Evolutionary conservation across 306 rosid genomes (phyloP).

Genomic region (Medicago ruthenica): DNA sequence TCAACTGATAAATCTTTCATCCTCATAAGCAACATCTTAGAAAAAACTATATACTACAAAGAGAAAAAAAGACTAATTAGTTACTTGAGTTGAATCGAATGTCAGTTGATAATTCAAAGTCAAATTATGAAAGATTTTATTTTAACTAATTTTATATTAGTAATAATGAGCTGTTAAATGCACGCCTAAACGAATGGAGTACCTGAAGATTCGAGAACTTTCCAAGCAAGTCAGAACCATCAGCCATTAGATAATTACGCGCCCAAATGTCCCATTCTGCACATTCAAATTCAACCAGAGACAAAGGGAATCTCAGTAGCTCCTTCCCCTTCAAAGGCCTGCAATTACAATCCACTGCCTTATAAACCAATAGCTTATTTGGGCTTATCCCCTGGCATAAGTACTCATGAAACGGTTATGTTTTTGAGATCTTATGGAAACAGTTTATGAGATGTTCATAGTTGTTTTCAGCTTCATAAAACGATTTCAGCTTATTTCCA

Average conservation of each 20-base stretch:
- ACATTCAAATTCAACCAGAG: constrained; percentile 44
- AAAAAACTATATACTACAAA: constrained; percentile 81
- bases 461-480: too few relatives aligned
- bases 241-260: constrained; percentile 81
- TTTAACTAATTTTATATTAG: not conserved
- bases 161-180: not conserved
- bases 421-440: too few relatives aligned
- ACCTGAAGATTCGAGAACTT: constrained; percentile 91
- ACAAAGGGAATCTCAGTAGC: constrained; percentile 72
- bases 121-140: not conserved
- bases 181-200: not conserved
- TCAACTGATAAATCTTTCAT: constrained; percentile 64
- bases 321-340: constrained; percentile 72
- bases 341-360: constrained; percentile 7
- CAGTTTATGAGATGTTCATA: too few relatives aligned
- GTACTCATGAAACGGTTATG: too few relatives aligned
- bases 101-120: not conserved
- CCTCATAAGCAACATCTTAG: constrained; percentile 81
- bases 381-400: too few relatives aligned
- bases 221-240: constrained; percentile 91
- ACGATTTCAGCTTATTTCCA: too few relatives aligned
- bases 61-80: constrained; percentile 10
- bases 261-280: constrained; percentile 88
- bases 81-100: not conserved
- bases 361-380: not conserved